phyloP scores from a whole-genome alignment of 495 filamentous ascomycete species.

The Durotheca rogersii region DNA sequence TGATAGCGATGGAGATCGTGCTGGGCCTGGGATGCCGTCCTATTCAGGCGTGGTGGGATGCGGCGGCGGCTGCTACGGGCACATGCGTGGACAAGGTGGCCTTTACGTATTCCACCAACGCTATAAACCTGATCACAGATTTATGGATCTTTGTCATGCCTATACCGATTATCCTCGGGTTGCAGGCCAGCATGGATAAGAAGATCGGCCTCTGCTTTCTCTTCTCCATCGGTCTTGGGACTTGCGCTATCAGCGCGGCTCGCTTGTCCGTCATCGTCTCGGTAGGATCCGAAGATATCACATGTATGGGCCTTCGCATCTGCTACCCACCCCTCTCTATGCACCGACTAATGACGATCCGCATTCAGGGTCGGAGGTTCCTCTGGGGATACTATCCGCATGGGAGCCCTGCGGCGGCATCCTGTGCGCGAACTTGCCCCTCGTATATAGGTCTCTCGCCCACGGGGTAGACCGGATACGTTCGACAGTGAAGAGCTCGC shows the following conservation, averaged over 20 bases:
- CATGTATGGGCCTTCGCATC: slow-evolving; percentile 34
- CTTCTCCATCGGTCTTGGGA: slow-evolving; percentile 45
- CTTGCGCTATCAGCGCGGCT: slow-evolving; percentile 43
- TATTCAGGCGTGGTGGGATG: slow-evolving; percentile 39
- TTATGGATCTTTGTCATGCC: slow-evolving; percentile 45
- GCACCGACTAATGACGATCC: neutral
- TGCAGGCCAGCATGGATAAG: slow-evolving; percentile 35
- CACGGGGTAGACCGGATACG: slow-evolving; percentile 15
- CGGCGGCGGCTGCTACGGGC: slow-evolving; percentile 16
- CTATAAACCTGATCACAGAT: slow-evolving; percentile 40
- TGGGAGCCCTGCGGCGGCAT: slow-evolving; percentile 49
- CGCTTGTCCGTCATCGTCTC: slow-evolving; percentile 43
- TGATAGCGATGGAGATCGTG: slow-evolving; percentile 33
- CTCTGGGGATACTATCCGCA: slow-evolving; percentile 44
- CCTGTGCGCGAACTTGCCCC: slow-evolving; percentile 47
- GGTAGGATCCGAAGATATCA: slow-evolving; percentile 43
- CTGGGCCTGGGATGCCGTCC: slow-evolving; percentile 37
- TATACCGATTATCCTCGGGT: slow-evolving; percentile 36
- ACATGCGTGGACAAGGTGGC: slow-evolving; percentile 38
- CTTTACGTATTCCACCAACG: slow-evolving; percentile 42
- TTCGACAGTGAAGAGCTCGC: slow-evolving; percentile 15
- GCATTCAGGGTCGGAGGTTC: slow-evolving; percentile 39
- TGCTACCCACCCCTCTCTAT: neutral
- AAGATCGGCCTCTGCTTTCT: slow-evolving; percentile 44
- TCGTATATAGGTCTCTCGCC: slow-evolving; percentile 29